phyloP scores from a whole-genome alignment of 148 eudicot species.

The Chenopodium suecicum region DNA sequence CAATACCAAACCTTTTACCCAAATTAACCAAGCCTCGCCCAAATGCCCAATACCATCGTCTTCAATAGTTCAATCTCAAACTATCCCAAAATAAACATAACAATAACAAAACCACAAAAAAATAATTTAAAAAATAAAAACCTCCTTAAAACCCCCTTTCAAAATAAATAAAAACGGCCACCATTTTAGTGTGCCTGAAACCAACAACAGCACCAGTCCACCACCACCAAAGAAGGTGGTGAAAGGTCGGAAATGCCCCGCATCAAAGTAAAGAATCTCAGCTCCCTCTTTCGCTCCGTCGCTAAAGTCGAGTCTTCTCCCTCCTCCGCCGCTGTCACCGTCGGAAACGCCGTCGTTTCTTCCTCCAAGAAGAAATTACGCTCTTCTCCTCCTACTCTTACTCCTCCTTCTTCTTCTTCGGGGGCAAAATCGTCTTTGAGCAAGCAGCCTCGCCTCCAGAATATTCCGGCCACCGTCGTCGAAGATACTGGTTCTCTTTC shows the following conservation, averaged over 20 bases:
- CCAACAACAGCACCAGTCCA: too few species aligned
- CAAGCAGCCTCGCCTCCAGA: background rate
- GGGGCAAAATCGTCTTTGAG: constrained; percentile 11
- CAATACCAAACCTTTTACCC: background rate
- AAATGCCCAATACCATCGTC: background rate
- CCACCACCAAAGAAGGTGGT: background rate
- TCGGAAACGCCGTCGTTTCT: background rate
- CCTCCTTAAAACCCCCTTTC: background rate
- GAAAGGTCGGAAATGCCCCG: constrained; percentile 31
- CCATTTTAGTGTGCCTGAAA: background rate
- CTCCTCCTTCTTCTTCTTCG: background rate
- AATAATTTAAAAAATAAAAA: too few species aligned
- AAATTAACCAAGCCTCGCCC: background rate
- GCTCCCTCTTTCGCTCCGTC: constrained; percentile 37
- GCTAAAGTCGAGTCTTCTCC: constrained; percentile 4
- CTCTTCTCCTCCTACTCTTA: background rate
- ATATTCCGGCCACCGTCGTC: background rate
- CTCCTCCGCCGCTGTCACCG: background rate
- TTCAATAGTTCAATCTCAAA: background rate
- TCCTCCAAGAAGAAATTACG: constrained; percentile 11
- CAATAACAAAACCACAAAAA: background rate
- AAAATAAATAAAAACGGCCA: background rate
- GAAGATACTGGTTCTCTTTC: background rate
- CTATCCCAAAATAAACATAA: background rate
- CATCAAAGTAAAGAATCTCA: constrained; percentile 26